Evolutionary conservation across 192 early-diverging fungal genomes (phyloP).

Genomic region (Gigaspora rosea): DNA sequence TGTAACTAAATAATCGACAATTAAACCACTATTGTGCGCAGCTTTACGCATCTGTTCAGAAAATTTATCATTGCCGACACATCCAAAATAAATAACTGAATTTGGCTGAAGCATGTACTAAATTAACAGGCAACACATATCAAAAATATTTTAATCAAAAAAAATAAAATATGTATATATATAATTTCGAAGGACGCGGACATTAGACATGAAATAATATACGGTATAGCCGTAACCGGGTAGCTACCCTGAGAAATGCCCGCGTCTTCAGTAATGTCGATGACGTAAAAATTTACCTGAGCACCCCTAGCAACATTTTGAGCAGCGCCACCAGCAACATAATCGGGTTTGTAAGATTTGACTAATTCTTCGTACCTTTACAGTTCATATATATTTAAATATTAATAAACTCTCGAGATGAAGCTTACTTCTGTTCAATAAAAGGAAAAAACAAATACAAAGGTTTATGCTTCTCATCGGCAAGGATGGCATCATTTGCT

Average conservation of each 20-base stretch:
- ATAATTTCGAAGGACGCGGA: neutral
- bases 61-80: conserved; percentile 85
- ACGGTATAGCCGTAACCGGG: too few relatives aligned
- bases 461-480: conserved; percentile 82
- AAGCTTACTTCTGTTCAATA: neutral
- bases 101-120: conserved; percentile 82
- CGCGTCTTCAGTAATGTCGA: neutral
- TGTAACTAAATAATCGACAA: conserved; percentile 86
- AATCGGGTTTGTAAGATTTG: conserved; percentile 67
- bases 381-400: neutral
- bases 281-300: conserved; percentile 39
- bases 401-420: neutral
- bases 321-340: conserved; percentile 94
- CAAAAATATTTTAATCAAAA: neutral
- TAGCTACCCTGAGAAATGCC: too few relatives aligned
- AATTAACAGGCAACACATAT: neutral
- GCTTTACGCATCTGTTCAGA: conserved; percentile 72
- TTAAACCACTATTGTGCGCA: conserved; percentile 81
- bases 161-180: neutral
- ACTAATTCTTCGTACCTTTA: conserved; percentile 78
- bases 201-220: too few relatives aligned
- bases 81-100: conserved; percentile 91
- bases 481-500: conserved; percentile 95
- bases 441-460: conserved; percentile 54
- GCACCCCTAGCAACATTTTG: conserved; percentile 95